Evolutionary conservation across 2,329 filamentous ascomycete genomes (phyloP), one percentile per base, ranked within the genome.

Genomic region (Ophiostoma sp.): DNA sequence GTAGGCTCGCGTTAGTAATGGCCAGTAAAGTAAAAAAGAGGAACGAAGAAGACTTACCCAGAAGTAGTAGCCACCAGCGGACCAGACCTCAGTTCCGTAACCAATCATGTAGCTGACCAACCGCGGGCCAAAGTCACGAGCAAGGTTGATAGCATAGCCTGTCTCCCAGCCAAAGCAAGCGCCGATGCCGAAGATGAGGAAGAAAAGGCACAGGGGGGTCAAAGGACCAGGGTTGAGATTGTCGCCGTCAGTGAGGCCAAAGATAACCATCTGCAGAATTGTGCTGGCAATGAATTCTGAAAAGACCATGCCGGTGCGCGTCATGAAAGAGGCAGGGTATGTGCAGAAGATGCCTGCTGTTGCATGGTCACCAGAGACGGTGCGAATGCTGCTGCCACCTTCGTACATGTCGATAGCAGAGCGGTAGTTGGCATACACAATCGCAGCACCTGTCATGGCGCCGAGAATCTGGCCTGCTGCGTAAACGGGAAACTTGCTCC

Each of bases 91-190:
- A n/a, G 64, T 67, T 7, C 74, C 74, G 48, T 73, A 75, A 64
- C 72, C 72, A 77, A 87, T 87, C 71, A 87, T 87, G 20, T 84
- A 84, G 6, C 84, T 85, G 0, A 87, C 85, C 35, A 87, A 82
- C 23, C 86, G 82, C 1, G 84, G 83, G n/a, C 86, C 86, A 17
- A 88, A 78, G 75, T 88, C 86, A 74, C 85, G 79, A 13, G 86
- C 86, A 41, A 86, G 75, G 76, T 89, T 89, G 17, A 85, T 86
- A 54, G 84, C 85, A 73, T 87, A 87, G 3, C 83, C 85, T 13
- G 72, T 73, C 62, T 73, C 5, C 84, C 85, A 87, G 60, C 86
- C 79, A 79, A 84, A 84, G 72, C 76, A 78, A 3, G 79, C 84
- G 75, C 86, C 87, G 5, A 81, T 85, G 4, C 87, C 74, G 13